Percentiles rank a stretch among this genome's conserved stretches.
Evolutionary conservation across 148 eudicot species (phyloP).

Genomic region (Silene latifolia): DNA sequence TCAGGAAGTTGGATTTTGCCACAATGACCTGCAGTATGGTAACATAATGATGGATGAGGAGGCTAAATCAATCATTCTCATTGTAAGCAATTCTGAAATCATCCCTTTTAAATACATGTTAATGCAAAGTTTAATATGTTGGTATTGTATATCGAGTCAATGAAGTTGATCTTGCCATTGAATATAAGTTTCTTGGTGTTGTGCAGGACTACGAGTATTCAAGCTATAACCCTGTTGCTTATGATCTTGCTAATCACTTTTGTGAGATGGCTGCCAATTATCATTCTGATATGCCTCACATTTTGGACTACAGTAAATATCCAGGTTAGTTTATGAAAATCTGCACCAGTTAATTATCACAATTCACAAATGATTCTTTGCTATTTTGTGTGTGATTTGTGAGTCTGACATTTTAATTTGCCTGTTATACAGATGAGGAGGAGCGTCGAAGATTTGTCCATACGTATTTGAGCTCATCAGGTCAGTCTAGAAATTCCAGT

Average conservation of each 20-base stretch:
- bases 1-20: slow-evolving; percentile 71
- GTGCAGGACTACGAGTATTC: slow-evolving; percentile 90
- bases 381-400: neutral
- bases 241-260: slow-evolving; percentile 91
- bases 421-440: slow-evolving; percentile 44
- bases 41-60: slow-evolving; percentile 87
- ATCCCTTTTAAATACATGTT: no score
- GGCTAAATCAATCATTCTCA: slow-evolving; percentile 55
- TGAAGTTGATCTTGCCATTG: no score
- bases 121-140: no score
- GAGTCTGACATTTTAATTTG: neutral
- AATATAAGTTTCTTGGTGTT: neutral
- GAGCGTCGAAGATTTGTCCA: slow-evolving; percentile 63
- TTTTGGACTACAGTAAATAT: slow-evolving; percentile 66
- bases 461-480: slow-evolving; percentile 55
- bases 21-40: slow-evolving; percentile 92
- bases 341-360: no score
- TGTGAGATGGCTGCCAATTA: slow-evolving; percentile 96
- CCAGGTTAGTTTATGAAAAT: slow-evolving; percentile 46
- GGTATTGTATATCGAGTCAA: no score
- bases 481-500: slow-evolving; percentile 36
- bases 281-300: slow-evolving; percentile 82
- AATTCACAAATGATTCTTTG: neutral
- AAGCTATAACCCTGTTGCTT: slow-evolving; percentile 84
- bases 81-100: slow-evolving; percentile 41